phyloP scores from a whole-genome alignment of 2,329 filamentous ascomycete genomes.

The Teratosphaeria zuluensis region DNA sequence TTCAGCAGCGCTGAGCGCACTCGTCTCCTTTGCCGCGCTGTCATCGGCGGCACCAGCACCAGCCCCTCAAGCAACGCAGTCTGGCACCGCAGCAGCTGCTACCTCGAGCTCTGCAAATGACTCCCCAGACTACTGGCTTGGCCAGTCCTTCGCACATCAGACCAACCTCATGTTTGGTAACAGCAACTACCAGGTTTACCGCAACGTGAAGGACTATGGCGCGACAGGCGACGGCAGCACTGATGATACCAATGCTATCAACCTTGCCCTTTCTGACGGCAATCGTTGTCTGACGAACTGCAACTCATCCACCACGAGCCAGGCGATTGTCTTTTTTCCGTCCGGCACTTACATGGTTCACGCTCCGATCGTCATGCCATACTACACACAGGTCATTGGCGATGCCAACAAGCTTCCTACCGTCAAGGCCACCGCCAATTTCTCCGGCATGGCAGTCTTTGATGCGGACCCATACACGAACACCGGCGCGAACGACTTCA shows the following conservation, averaged over 20 bases:
- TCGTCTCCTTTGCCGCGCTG: constrained; percentile 12
- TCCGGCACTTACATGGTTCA: constrained; percentile 49
- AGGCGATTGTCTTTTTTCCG: constrained; percentile 47
- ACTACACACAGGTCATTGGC: constrained; percentile 52
- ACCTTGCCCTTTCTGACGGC: constrained; percentile 36
- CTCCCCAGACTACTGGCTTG: constrained; percentile 59
- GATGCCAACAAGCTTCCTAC: constrained; percentile 46
- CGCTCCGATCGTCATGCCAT: constrained; percentile 48
- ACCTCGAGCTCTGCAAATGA: constrained; percentile 4
- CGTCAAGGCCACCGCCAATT: constrained; percentile 38
- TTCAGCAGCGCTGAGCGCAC: constrained; percentile 21
- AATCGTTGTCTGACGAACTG: constrained; percentile 40
- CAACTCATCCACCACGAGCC: constrained; percentile 54
- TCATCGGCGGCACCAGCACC: constrained; percentile 10
- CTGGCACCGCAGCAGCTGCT: constrained; percentile 16
- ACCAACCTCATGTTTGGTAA: constrained; percentile 59
- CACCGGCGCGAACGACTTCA: constrained; percentile 41
- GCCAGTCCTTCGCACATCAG: constrained; percentile 50
- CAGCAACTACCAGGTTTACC: constrained; percentile 51
- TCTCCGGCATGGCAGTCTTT: constrained; percentile 78
- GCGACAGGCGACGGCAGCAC: constrained; percentile 51
- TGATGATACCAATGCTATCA: constrained; percentile 49
- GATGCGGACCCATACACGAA: constrained; percentile 75
- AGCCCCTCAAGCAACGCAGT: constrained; percentile 4
- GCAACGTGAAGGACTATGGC: constrained; percentile 37